phyloP scores from a whole-genome alignment of 257 asterid genomes.

The Voacanga thouarsii region DNA sequence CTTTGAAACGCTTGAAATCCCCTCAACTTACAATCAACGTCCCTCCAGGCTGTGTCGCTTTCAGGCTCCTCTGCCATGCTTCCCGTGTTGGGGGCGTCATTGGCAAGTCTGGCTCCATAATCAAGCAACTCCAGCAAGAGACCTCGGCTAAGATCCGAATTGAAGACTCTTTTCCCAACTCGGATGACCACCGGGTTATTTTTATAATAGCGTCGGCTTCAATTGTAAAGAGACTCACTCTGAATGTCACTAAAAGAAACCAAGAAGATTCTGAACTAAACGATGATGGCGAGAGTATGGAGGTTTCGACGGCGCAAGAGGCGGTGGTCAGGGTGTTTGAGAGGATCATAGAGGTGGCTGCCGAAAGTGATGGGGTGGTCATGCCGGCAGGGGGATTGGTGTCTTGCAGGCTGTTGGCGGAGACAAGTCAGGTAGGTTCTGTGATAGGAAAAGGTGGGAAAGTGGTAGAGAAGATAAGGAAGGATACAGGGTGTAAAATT shows the following conservation, averaged over 20 bases:
- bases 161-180: conserved; percentile 37
- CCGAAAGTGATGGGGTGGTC: conserved; percentile 40
- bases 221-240: conserved; percentile 22
- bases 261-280: conserved; percentile 12
- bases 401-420: conserved; percentile 58
- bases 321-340: conserved; percentile 65
- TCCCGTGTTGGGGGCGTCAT: conserved; percentile 75
- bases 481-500: conserved; percentile 60
- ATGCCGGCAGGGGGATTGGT: conserved; percentile 42
- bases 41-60: conserved; percentile 50
- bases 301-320: conserved; percentile 79
- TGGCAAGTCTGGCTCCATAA: conserved; percentile 64
- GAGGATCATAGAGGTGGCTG: conserved; percentile 72
- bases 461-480: conserved; percentile 63
- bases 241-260: conserved; percentile 15
- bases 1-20: conserved; percentile 26
- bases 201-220: conserved; percentile 45
- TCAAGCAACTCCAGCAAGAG: conserved; percentile 59
- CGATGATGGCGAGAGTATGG: conserved; percentile 14
- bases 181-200: conserved; percentile 50
- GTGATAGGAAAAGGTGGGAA: conserved; percentile 77
- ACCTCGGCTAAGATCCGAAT: conserved; percentile 59
- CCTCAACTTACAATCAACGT: conserved; percentile 36
- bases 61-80: conserved; percentile 73
- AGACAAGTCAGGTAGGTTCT: conserved; percentile 56